These are phyloP conservation scores for Borovskyia barvae DNA, from an alignment of 208 protist species.

Conservation along the genomic window DNA sequence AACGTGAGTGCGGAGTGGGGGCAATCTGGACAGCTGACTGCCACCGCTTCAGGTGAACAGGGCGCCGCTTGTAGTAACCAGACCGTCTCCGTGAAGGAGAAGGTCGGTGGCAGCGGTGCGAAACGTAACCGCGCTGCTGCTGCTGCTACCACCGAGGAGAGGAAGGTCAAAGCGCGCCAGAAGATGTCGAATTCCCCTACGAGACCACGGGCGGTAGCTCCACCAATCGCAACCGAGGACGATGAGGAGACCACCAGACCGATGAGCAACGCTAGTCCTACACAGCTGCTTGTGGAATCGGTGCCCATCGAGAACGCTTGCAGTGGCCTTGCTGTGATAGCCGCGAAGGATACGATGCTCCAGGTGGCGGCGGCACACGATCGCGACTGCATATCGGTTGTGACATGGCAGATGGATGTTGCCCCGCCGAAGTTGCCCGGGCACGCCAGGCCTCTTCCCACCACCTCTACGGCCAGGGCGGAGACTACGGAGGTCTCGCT, in stretches of 20 bases:
- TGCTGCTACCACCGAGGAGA: not conserved
- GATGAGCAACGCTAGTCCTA: not conserved
- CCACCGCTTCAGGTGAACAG: not conserved
- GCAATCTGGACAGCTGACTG: not conserved
- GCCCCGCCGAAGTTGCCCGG: not conserved
- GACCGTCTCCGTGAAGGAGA: not conserved
- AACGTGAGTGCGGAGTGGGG: not conserved
- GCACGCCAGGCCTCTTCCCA: no score
- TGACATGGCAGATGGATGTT: constrained; percentile 36
- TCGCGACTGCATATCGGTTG: constrained; percentile 33
- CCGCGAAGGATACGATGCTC: constrained; percentile 19
- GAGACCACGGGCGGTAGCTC: not conserved
- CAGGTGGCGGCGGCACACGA: constrained; percentile 44
- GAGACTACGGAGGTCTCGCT: no score
- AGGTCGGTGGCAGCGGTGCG: not conserved
- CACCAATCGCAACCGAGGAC: not conserved
- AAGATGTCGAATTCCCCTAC: not conserved
- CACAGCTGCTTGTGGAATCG: constrained; percentile 3
- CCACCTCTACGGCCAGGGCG: no score
- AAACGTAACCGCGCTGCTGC: not conserved
- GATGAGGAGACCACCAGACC: not conserved
- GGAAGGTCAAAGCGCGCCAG: not conserved
- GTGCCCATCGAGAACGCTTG: constrained; percentile 29
- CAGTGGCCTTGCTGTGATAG: constrained; percentile 31
- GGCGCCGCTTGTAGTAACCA: not conserved